Percentiles rank a stretch among this genome's conserved stretches.
These are phyloP conservation scores for Bolboschoenus planiculmis DNA, from an alignment of 176 grass and related monocot species.

Conservation along the genomic window DNA sequence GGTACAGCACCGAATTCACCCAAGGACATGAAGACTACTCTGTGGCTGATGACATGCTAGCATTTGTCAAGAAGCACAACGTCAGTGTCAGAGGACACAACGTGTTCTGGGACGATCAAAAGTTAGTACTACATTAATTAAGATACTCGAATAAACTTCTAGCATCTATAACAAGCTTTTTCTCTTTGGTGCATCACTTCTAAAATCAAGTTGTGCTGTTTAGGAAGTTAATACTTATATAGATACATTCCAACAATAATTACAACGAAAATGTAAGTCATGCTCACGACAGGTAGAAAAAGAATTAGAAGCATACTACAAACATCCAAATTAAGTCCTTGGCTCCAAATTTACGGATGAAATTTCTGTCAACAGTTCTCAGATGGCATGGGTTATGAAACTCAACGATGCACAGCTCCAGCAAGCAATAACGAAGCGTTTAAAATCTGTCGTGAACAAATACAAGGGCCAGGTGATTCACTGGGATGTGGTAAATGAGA, in stretches of 20 bases:
- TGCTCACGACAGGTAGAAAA: background rate
- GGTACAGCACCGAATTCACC: conserved; percentile 52
- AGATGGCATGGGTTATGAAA: conserved; percentile 22
- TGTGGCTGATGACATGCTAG: conserved; percentile 58
- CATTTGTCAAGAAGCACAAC: conserved; percentile 38
- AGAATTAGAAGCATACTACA: background rate
- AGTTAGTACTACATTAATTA: background rate
- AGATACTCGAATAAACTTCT: background rate
- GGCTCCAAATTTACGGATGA: background rate
- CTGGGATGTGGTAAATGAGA: conserved; percentile 94
- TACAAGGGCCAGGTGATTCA: conserved; percentile 71
- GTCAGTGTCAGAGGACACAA: conserved; percentile 68
- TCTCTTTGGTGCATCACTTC: background rate
- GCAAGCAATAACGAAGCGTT: conserved; percentile 25
- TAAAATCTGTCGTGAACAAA: conserved; percentile 49
- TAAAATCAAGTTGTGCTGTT: background rate
- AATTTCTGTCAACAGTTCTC: conserved; percentile 22
- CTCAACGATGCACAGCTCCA: conserved; percentile 29
- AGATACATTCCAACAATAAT: no score
- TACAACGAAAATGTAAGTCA: background rate
- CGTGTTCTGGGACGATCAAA: conserved; percentile 68
- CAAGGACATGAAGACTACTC: conserved; percentile 53
- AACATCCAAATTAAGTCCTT: background rate
- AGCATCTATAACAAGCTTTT: background rate
- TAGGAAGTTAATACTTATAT: background rate